phyloP scores from a whole-genome alignment of 768 basidiomycete genomes.

The Phylloporus sp. region DNA sequence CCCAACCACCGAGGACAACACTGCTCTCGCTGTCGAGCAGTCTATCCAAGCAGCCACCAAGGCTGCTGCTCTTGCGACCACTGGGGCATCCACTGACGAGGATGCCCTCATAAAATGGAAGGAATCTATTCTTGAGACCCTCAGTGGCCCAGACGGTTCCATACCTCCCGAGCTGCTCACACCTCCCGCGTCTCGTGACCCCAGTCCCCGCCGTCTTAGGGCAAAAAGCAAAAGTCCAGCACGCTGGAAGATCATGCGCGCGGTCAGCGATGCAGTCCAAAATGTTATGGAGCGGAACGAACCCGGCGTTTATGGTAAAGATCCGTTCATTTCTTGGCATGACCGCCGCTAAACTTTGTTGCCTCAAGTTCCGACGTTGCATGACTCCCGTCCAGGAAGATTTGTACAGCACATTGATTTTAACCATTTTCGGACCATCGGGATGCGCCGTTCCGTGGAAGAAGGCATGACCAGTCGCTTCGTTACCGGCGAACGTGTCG shows the following conservation, averaged over 20 bases:
- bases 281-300: slow-evolving; percentile 57
- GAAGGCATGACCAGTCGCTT: slow-evolving; percentile 88
- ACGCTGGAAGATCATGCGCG: slow-evolving; percentile 76
- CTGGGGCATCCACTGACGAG: slow-evolving; percentile 34
- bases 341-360: neutral
- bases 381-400: slow-evolving; percentile 70
- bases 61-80: slow-evolving; percentile 56
- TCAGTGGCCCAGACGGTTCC: slow-evolving; percentile 60
- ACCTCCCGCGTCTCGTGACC: slow-evolving; percentile 76
- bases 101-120: slow-evolving; percentile 48
- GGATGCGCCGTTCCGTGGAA: slow-evolving; percentile 88
- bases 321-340: neutral
- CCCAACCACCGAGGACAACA: slow-evolving; percentile 41
- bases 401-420: slow-evolving; percentile 88
- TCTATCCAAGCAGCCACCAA: slow-evolving; percentile 64
- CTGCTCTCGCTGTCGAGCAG: slow-evolving; percentile 58
- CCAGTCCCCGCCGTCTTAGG: slow-evolving; percentile 71
- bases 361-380: slow-evolving; percentile 55
- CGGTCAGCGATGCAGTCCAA: slow-evolving; percentile 75
- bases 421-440: slow-evolving; percentile 95
- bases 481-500: slow-evolving; percentile 84
- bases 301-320: slow-evolving; percentile 70
- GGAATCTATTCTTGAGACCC: slow-evolving; percentile 52
- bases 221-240: slow-evolving; percentile 77
- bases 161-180: slow-evolving; percentile 74